Conservation (phyloP, 1,139 yeast genomes). For the Blastobotrys niveus region DNA sequence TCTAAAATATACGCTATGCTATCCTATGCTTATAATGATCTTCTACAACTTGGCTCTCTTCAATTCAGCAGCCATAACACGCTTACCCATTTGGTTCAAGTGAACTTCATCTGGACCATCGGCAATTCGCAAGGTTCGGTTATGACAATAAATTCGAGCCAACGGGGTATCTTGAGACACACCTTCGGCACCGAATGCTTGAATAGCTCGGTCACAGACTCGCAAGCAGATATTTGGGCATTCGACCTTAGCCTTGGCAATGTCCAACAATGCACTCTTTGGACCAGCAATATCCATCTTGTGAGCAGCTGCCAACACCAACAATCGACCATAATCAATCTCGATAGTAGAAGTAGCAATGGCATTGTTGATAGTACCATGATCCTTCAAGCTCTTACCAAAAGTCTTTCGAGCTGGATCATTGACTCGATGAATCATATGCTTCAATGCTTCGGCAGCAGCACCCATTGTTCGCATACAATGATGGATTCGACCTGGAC, state of each 20-base stretch:
- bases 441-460: constrained; percentile 55
- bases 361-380: constrained; percentile 49
- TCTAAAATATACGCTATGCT: no score
- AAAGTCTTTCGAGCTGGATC: constrained; percentile 46
- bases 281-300: constrained; percentile 54
- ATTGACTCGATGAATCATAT: constrained; percentile 52
- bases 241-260: constrained; percentile 64
- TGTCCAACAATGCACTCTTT: constrained; percentile 53
- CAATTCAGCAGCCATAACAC: constrained; percentile 31
- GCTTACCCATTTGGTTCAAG: constrained; percentile 52
- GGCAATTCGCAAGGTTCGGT: constrained; percentile 61
- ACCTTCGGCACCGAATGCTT: constrained; percentile 67
- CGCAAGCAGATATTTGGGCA: constrained; percentile 54
- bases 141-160: constrained; percentile 50
- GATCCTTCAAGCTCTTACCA: constrained; percentile 49
- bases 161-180: constrained; percentile 57
- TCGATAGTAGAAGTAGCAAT: constrained; percentile 57
- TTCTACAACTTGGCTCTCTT: constrained; percentile 6
- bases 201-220: constrained; percentile 62
- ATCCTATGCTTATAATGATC: no score
- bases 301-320: constrained; percentile 62
- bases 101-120: constrained; percentile 79
- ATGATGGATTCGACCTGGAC: constrained; percentile 72
- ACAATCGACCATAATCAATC: constrained; percentile 51
- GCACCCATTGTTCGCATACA: constrained; percentile 67